phyloP scores from a whole-genome alignment of 306 rosid genomes.

The cucumber (Cucumis sativus) region DNA sequence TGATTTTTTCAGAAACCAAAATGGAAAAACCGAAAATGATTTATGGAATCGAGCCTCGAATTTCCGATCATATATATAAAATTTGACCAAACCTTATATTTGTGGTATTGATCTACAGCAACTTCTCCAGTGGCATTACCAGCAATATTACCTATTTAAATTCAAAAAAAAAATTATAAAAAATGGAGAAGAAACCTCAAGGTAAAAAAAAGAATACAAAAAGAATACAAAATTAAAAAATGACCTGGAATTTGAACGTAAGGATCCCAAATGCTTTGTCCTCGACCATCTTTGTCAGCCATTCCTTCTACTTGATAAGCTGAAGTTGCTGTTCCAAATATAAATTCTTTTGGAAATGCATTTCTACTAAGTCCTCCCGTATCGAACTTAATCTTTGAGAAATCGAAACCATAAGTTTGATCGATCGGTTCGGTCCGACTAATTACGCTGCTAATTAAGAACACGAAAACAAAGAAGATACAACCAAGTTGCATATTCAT shows the following conservation, averaged over 20 bases:
- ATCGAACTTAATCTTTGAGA: slow-evolving; percentile 12
- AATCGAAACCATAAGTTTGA: not conserved
- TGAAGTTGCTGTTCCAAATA: slow-evolving; percentile 77
- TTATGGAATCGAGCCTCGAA: not conserved
- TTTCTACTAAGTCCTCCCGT: slow-evolving; percentile 43
- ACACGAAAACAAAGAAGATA: not conserved
- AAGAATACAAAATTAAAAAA: not conserved
- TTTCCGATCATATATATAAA: not conserved
- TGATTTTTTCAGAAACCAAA: not conserved
- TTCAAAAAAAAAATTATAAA: not conserved
- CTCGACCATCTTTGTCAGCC: slow-evolving; percentile 74
- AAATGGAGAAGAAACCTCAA: not conserved
- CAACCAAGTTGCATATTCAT: not conserved
- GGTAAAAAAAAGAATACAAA: not conserved
- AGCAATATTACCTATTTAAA: slow-evolving; percentile 49
- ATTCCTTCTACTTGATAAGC: slow-evolving; percentile 90
- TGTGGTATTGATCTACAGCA: slow-evolving; percentile 83
- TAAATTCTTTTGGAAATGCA: slow-evolving; percentile 41
- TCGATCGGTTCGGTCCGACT: not conserved
- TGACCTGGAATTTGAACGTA: slow-evolving; percentile 53
- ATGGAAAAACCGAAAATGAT: no score
- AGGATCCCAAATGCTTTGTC: slow-evolving; percentile 90
- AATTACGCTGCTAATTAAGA: not conserved
- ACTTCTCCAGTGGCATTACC: slow-evolving; percentile 64
- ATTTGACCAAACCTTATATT: slow-evolving; percentile 43